Evolutionary conservation across 148 eudicot genomes (phyloP), one percentile per base, ranked within the genome.

Genomic region (Silene latifolia): DNA sequence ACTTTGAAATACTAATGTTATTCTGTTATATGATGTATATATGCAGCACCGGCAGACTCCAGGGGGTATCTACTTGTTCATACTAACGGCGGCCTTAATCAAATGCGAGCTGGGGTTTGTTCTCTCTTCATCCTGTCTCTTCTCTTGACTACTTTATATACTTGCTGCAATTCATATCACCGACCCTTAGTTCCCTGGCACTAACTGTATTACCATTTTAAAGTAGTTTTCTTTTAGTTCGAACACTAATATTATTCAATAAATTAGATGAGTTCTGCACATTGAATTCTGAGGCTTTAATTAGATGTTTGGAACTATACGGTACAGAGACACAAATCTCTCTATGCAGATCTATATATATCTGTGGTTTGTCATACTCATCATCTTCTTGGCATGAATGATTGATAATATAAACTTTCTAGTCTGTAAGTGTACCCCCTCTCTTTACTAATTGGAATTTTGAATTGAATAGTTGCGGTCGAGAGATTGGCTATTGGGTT

Each of bases 61-160:
- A 80, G 70, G 27, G 87, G 93, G 23, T 94, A 88, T 86, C 89
- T 94, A 73, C 89, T 94, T 83, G 98, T 94, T 72, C 88, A 94
- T 79, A 81, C 97, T 75, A 94, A 94, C 88, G 98, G 98, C 11
- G 98, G 98, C 63, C 96, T 94, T 66, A 94, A 94, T 83, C 98
- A 94, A 85, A 94, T 94, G 98, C 89, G 98, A 76, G 96, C 97
- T 64, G 98, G 98, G 93, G 98, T 94, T 15, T 48, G 87, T 83
- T 32, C 76, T 48, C 57, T 60, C 12, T 59, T 63, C 56, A 75
- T 71, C 69, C 27, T 42, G 1, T 39, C 20, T 59, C 71, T 23
- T 72, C 9, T n/a, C 10, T 63, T 60, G 44, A 39, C 53, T 54
- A 20, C 44, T 8, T 8, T 23, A 42, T 42, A 35, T 44, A 8